Conservation (phyloP, 345 rosid species). For the Bruguiera gymnorhiza region DNA sequence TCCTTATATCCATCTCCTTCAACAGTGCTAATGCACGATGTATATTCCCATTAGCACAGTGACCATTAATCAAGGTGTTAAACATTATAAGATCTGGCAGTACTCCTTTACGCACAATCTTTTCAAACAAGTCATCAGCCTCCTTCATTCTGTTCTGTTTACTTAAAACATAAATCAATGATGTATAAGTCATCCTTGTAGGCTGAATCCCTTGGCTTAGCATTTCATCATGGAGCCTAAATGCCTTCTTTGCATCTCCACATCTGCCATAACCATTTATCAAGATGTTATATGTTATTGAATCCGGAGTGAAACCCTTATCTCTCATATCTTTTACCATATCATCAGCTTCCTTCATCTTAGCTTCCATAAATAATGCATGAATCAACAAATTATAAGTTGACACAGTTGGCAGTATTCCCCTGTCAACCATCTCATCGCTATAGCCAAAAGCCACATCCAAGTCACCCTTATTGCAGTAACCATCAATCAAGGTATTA, state of each 20-base stretch:
- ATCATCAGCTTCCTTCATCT: slow-evolving; percentile 54
- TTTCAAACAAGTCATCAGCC: slow-evolving; percentile 76
- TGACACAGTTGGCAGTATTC: slow-evolving; percentile 60
- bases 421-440: slow-evolving; percentile 73
- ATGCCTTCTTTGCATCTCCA: slow-evolving; percentile 69
- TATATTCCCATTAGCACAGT: slow-evolving; percentile 62
- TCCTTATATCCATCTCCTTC: slow-evolving; percentile 68
- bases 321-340: slow-evolving; percentile 65
- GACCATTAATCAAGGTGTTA: slow-evolving; percentile 79
- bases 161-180: slow-evolving; percentile 68
- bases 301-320: slow-evolving; percentile 54
- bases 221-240: slow-evolving; percentile 66
- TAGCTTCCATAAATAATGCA: slow-evolving; percentile 68
- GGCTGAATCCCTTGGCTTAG: slow-evolving; percentile 56
- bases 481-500: slow-evolving; percentile 75
- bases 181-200: slow-evolving; percentile 64
- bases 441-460: slow-evolving; percentile 58
- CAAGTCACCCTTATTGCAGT: slow-evolving; percentile 62
- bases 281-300: slow-evolving; percentile 74
- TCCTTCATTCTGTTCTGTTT: slow-evolving; percentile 58
- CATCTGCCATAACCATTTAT: slow-evolving; percentile 79
- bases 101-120: slow-evolving; percentile 36
- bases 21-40: slow-evolving; percentile 59
- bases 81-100: slow-evolving; percentile 68
- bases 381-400: slow-evolving; percentile 83